These are phyloP conservation scores for Cornus controversa DNA, from an alignment of 148 eudicot genomes.

Conservation along the genomic window DNA sequence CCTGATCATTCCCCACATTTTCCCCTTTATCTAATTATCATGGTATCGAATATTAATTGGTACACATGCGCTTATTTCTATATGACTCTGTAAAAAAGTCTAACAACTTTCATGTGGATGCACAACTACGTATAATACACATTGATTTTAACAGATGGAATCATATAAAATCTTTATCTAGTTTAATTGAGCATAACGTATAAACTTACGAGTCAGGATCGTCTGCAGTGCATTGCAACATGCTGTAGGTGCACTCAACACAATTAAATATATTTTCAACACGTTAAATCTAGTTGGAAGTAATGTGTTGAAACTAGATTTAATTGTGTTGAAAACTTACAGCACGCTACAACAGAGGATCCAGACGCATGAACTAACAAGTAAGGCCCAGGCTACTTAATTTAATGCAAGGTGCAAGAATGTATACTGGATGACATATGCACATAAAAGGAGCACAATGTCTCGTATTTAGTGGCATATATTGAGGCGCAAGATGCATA, in stretches of 20 bases:
- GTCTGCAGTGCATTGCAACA: no score
- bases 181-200: not conserved
- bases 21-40: not conserved
- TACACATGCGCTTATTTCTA: not conserved
- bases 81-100: not conserved
- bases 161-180: not conserved
- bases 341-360: no score
- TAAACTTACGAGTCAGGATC: not conserved
- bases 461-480: not conserved
- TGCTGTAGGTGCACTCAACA: no score
- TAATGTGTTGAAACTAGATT: no score
- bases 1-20: not conserved
- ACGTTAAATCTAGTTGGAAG: no score
- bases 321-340: no score
- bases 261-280: no score
- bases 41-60: not conserved
- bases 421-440: not conserved
- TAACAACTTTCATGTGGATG: not conserved
- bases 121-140: not conserved
- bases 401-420: not conserved
- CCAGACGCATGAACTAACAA: no score
- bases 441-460: not conserved
- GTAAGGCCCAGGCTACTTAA: not conserved
- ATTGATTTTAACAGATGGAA: not conserved
- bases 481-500: not conserved